These are phyloP conservation scores for Zygoascus sp. DNA, from an alignment of 1,139 yeast genomes.

Conservation along the genomic window DNA sequence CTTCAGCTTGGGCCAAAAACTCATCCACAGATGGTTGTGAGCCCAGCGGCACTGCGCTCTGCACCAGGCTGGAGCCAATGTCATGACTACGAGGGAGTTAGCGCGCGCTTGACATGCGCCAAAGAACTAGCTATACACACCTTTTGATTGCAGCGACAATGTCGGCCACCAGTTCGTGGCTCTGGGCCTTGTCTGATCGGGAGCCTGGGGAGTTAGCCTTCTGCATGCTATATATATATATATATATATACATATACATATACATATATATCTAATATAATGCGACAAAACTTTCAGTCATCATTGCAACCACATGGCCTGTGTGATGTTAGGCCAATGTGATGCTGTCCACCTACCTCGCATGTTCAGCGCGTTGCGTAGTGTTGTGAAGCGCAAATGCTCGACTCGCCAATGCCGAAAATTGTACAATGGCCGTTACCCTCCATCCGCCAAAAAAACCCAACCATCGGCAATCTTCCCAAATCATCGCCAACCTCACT, in stretches of 20 bases:
- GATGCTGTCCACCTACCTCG: not conserved
- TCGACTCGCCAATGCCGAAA: not conserved
- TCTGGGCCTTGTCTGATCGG: constrained; percentile 1
- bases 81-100: not conserved
- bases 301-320: too few species aligned
- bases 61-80: constrained; percentile 1
- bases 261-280: too few species aligned
- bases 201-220: not conserved
- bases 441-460: not conserved
- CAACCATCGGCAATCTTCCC: not conserved
- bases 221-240: too few species aligned
- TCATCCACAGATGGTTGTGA: constrained; percentile 8
- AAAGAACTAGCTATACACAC: constrained; percentile 6
- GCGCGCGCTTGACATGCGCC: not conserved
- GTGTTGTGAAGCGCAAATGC: not conserved
- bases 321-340: too few species aligned
- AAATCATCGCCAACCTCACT: not conserved
- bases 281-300: too few species aligned
- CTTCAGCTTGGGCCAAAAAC: constrained; percentile 10
- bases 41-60: not conserved
- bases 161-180: constrained; percentile 12
- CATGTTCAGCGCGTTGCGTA: constrained; percentile 1
- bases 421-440: not conserved
- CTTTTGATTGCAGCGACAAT: constrained; percentile 12
- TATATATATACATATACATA: too few species aligned